phyloP scores from a whole-genome alignment of 805 yeast genomes.

The Jamesozyma piceae region DNA sequence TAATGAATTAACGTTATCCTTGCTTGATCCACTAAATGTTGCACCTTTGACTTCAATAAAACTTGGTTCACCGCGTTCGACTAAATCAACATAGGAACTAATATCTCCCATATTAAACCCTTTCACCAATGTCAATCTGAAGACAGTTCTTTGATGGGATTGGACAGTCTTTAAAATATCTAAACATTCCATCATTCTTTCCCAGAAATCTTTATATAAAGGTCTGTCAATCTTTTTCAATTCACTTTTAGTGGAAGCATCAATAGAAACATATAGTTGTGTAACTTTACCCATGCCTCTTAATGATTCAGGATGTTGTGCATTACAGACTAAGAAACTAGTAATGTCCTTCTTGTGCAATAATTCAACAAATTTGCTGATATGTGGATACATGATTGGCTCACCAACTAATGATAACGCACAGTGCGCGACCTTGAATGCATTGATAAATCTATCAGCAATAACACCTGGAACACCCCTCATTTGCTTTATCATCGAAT shows the following conservation, averaged over 20 bases:
- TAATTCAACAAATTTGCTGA: constrained; percentile 73
- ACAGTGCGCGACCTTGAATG: constrained; percentile 81
- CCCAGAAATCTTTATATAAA: constrained; percentile 86
- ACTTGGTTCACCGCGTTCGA: constrained; percentile 71
- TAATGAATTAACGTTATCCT: constrained; percentile 74
- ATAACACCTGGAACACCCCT: constrained; percentile 93
- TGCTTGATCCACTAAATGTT: constrained; percentile 86
- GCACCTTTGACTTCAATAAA: constrained; percentile 92
- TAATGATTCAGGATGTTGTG: constrained; percentile 87
- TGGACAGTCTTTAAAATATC: constrained; percentile 69
- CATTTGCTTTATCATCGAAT: constrained; percentile 86
- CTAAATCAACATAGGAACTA: constrained; percentile 78
- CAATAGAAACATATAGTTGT: constrained; percentile 85
- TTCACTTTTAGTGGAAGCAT: constrained; percentile 79
- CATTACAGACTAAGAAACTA: constrained; percentile 85
- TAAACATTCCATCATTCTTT: constrained; percentile 68
- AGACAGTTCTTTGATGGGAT: constrained; percentile 79
- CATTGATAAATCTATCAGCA: constrained; percentile 83
- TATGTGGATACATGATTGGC: constrained; percentile 88
- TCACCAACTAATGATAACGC: constrained; percentile 91
- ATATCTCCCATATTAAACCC: constrained; percentile 84
- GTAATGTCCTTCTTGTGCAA: constrained; percentile 74
- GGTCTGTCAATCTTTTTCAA: constrained; percentile 83
- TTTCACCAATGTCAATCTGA: constrained; percentile 80
- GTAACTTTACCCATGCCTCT: constrained; percentile 66